Evolutionary conservation across 2,329 filamentous ascomycete genomes (phyloP), one percentile per base, ranked within the genome.

Genomic region (Curvularia sp.): DNA sequence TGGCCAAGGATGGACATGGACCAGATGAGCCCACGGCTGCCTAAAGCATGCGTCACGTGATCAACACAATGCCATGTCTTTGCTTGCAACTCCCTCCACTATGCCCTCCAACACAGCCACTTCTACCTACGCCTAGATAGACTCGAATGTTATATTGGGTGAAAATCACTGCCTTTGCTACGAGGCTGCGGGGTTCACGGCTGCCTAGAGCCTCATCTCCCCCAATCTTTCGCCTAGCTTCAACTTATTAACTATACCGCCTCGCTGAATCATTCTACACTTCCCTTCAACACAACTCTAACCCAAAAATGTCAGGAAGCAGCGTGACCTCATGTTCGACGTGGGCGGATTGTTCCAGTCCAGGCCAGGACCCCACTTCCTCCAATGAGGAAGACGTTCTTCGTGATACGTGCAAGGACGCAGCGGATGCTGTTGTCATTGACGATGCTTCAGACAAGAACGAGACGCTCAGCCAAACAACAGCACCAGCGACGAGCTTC

Each of bases 1-100:
- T 86, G 76, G 79, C 77, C 61, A 81, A 77, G 61, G 80, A 82
- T n/a, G 32, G 32, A 1, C 32, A 36, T 36, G 32, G 15, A n/a
- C 32, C 6, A 6, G 32, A 36, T 19, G 64, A 66, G 30, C 52
- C 19, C 8, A 9, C 15, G n/a, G n/a, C 41, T 34, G 42, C 42
- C 9, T 63, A 34, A 49, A 21, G 21, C 10, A 10, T 15, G 18
- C 38, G 6, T 23, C 39, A 21, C 28, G 19, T 39, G 42, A 39
- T 18, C 38, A 32, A 4, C 3, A 18, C 43, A 32, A 4, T 3
- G n/a, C 43, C 25, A 18, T 30, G 38, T 3, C 25, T 42, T 15
- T 12, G 15, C 8, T 13, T 19, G 5, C 32, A 18, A 10, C 18
- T 41, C 19, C 13, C n/a, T 18, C 36, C 7, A 10, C 5, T 21